Percentiles rank a stretch among this genome's conserved stretches.
These are phyloP conservation scores for Beverwykella pulmonaria DNA, from an alignment of 495 filamentous ascomycete species.

Conservation along the genomic window DNA sequence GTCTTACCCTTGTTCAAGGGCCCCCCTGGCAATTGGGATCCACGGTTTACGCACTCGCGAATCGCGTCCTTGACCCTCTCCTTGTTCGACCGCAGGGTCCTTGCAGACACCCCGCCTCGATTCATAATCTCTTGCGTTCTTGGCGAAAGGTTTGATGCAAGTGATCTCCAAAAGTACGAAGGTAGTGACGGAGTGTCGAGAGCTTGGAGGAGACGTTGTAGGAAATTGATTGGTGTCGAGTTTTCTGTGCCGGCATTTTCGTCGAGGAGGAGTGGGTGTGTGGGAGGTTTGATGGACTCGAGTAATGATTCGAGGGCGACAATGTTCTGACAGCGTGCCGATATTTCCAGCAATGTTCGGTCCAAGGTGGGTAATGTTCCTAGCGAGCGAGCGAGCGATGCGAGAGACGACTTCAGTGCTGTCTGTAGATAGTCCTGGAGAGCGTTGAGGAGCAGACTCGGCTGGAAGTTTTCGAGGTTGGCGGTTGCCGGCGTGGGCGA, in stretches of 20 bases:
- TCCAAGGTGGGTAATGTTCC: slow-evolving; percentile 80
- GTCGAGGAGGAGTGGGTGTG: slow-evolving; percentile 63
- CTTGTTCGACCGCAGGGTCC: slow-evolving; percentile 75
- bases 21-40: slow-evolving; percentile 62
- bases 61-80: slow-evolving; percentile 76
- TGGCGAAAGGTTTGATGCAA: slow-evolving; percentile 74
- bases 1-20: slow-evolving; percentile 48
- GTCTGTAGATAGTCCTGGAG: slow-evolving; percentile 79
- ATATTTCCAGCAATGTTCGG: slow-evolving; percentile 77
- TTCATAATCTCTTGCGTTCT: slow-evolving; percentile 81
- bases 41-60: slow-evolving; percentile 78
- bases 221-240: slow-evolving; percentile 56
- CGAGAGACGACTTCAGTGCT: slow-evolving; percentile 72
- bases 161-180: slow-evolving; percentile 87
- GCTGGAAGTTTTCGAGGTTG: slow-evolving; percentile 57
- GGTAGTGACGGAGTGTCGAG: slow-evolving; percentile 86
- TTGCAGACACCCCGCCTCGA: slow-evolving; percentile 79
- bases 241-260: slow-evolving; percentile 1
- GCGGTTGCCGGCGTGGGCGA: slow-evolving; percentile 57
- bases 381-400: slow-evolving; percentile 71
- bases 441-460: slow-evolving; percentile 71
- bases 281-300: slow-evolving; percentile 63
- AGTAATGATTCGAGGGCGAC: slow-evolving; percentile 83
- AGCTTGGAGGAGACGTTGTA: slow-evolving; percentile 71
- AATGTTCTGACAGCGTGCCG: slow-evolving; percentile 84